Conservation (phyloP, 768 basidiomycete genomes). For the Suillus hirtellus region DNA sequence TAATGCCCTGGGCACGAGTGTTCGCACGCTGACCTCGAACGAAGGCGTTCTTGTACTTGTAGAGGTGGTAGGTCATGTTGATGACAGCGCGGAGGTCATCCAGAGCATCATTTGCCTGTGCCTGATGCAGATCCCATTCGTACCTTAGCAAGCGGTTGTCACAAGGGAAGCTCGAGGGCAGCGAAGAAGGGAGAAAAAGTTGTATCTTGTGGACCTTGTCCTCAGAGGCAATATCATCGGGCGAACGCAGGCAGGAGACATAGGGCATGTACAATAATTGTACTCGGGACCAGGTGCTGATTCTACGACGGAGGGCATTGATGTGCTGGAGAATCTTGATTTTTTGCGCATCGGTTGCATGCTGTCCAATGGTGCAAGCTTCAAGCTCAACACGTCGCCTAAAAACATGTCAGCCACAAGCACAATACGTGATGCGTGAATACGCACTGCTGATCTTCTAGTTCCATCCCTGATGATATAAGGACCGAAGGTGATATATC, state of each 20-base stretch:
- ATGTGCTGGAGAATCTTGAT: neutral
- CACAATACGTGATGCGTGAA: neutral
- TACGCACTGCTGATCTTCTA: constrained; percentile 38
- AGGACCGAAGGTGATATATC: constrained; percentile 25
- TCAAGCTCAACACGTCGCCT: neutral
- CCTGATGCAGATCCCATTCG: no score
- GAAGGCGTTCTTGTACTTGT: neutral
- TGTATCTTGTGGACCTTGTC: neutral
- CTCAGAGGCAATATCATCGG: neutral
- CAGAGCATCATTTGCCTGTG: no score
- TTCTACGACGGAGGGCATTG: neutral
- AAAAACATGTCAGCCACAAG: no score
- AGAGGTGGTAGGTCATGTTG: constrained; percentile 5
- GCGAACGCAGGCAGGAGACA: neutral
- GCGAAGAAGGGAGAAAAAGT: neutral
- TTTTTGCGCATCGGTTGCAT: neutral
- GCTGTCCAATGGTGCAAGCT: neutral
- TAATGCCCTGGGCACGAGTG: neutral
- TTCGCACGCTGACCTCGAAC: neutral
- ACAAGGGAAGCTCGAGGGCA: neutral
- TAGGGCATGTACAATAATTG: neutral
- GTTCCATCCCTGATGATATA: constrained; percentile 30
- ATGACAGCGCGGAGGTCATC: neutral
- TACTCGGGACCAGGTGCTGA: neutral
- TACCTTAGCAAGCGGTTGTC: neutral